Evolutionary conservation across 2,329 filamentous ascomycete species (phyloP).

Genomic region (Elsinoe ampelina): DNA sequence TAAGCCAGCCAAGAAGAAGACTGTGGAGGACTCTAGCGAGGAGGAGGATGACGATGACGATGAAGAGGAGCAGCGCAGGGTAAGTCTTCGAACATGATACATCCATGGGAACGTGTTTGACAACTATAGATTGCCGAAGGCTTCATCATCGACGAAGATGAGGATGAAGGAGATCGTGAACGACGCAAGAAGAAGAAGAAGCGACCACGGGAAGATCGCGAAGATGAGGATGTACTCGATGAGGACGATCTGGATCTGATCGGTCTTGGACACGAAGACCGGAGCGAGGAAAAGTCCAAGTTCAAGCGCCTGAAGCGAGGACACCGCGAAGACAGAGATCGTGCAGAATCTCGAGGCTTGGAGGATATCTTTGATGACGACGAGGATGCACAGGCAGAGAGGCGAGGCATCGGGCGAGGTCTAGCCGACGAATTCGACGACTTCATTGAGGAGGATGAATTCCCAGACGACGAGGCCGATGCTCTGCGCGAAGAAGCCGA

Average conservation of each 20-base stretch:
- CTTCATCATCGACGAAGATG: conserved; percentile 87
- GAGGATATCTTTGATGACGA: conserved; percentile 95
- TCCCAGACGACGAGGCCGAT: conserved; percentile 72
- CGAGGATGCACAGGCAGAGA: conserved; percentile 56
- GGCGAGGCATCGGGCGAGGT: conserved; percentile 35
- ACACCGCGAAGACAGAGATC: conserved; percentile 60
- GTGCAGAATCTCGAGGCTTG: conserved; percentile 59
- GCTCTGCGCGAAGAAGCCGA: conserved; percentile 77
- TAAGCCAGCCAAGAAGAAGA: conserved; percentile 34
- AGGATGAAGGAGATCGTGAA: conserved; percentile 59
- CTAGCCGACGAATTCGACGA: conserved; percentile 73
- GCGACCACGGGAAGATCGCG: conserved; percentile 65
- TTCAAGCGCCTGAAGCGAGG: conserved; percentile 96
- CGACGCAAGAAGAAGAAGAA: conserved; percentile 60
- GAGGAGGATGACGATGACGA: conserved; percentile 82
- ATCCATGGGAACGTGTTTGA: no score
- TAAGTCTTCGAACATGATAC: conserved; percentile 32
- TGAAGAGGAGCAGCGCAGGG: conserved; percentile 71
- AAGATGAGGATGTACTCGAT: conserved; percentile 75
- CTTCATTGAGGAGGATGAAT: conserved; percentile 95
- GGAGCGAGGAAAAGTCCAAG: conserved; percentile 63
- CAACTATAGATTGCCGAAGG: conserved; percentile 67
- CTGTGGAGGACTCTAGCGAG: conserved; percentile 76
- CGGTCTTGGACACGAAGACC: conserved; percentile 62
- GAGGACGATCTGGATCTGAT: conserved; percentile 96